Evolutionary conservation across 345 rosid species (phyloP), one percentile per base, ranked within the genome.

Genomic region (Acer yangbiense): DNA sequence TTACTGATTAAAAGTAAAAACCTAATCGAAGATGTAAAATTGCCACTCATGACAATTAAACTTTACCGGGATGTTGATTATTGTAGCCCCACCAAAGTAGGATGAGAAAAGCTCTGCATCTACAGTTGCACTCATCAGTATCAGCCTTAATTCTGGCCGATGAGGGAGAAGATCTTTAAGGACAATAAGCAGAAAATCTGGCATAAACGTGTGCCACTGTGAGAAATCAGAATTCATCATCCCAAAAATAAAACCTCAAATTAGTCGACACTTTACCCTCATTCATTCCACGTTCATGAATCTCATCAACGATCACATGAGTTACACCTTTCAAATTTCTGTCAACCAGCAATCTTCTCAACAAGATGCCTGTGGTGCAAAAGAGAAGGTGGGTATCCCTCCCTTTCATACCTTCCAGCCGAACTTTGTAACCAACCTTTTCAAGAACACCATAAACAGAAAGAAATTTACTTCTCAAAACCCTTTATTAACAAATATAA

Each of bases 201-300:
- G 74, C 82, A 82, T 68, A 83, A 73, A 80, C 41, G 44, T 66
- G 54, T 63, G 71, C 54, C 58, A 79, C 55, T 21, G 68, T 84
- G 17, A 90, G 87, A 81, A 72, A 78, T 55, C 68, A 54, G 52
- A 79, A 60, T 81, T 72, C 76, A 73, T 23, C 64, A 78, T 75
- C 65, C 77, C 72, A 50, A 74, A 62, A 80, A 76, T 25, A 64
- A 69, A 76, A 78, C 68, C 68, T 69, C 73, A 29, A 63, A 66
- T 32, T 35, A 70, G 75, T 73, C 72, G 14, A 76, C 17, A 79
- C 23, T 78, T 79, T 89, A 91, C 98, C 98, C 83, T 93, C 98
- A 82, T 90, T 92, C 95, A 95, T 93, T 86, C 97, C 98, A 78
- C 98, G 98, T 79, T 95, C 98, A 76, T 95, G 98, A 81, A 95